Percentiles rank a stretch among this genome's conserved stretches.
Evolutionary conservation across 2,329 filamentous ascomycete species (phyloP).

Genomic region (Pyrenophora seminiperda): DNA sequence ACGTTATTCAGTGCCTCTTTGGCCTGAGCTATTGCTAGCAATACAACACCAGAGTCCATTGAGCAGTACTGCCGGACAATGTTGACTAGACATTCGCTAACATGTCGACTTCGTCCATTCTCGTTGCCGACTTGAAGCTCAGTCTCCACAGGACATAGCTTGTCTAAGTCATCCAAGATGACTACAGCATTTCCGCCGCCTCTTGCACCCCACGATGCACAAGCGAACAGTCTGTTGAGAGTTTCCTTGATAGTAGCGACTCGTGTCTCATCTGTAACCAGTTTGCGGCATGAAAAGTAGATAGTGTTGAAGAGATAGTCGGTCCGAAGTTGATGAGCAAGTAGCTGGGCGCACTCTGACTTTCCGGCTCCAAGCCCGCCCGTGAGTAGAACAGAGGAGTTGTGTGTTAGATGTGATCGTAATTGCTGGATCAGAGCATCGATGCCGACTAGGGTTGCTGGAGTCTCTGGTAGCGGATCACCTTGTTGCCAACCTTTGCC

Average conservation of each 20-base stretch:
- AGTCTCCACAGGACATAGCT: constrained; percentile 89
- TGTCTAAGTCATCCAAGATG: constrained; percentile 90
- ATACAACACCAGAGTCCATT: constrained; percentile 77
- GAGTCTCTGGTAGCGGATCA: constrained; percentile 59
- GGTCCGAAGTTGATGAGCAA: constrained; percentile 74
- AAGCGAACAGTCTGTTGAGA: constrained; percentile 80
- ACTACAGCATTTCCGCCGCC: constrained; percentile 83
- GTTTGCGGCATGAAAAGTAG: constrained; percentile 83
- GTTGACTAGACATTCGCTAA: constrained; percentile 85
- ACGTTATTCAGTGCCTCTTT: constrained; percentile 93
- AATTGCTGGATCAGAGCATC: constrained; percentile 75
- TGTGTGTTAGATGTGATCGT: constrained; percentile 75
- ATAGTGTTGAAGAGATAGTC: constrained; percentile 79
- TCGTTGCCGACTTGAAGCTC: constrained; percentile 93
- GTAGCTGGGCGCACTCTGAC: constrained; percentile 74
- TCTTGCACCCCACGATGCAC: constrained; percentile 87
- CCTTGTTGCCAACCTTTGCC: constrained; percentile 57
- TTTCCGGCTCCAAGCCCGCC: constrained; percentile 92
- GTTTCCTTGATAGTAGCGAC: constrained; percentile 91
- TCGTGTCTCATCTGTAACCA: constrained; percentile 89
- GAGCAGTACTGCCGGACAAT: constrained; percentile 85
- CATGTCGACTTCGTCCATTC: constrained; percentile 87
- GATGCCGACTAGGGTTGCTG: constrained; percentile 78
- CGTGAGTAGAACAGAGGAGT: constrained; percentile 87
- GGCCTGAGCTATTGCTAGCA: constrained; percentile 87